Percentiles rank a stretch among this genome's conserved stretches.
Conservation (phyloP, 2,329 filamentous ascomycete genomes). For the Fusarium nisikadoi region DNA sequence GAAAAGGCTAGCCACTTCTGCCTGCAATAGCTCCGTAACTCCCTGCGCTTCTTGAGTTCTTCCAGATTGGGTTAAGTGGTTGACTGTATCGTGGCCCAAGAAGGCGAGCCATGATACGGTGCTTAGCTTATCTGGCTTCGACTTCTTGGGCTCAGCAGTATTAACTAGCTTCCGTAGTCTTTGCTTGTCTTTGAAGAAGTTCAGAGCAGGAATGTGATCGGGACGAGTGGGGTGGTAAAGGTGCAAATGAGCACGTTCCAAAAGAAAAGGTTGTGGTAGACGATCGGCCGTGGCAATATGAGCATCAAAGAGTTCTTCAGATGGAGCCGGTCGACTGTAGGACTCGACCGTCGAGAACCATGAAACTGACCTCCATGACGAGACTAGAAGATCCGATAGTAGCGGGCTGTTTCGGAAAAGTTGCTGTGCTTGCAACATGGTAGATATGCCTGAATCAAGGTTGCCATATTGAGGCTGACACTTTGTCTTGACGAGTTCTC, state of each 20-base stretch:
- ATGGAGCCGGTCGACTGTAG: constrained; percentile 57
- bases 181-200: constrained; percentile 54
- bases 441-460: constrained; percentile 61
- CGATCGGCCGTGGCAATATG: constrained; percentile 61
- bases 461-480: constrained; percentile 53
- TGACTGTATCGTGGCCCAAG: constrained; percentile 60
- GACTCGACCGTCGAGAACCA: constrained; percentile 64
- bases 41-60: constrained; percentile 54
- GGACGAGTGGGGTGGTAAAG: constrained; percentile 66
- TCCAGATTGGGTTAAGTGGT: constrained; percentile 55
- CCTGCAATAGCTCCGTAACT: constrained; percentile 52
- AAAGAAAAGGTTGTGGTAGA: constrained; percentile 49
- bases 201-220: constrained; percentile 58
- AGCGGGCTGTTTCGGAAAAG: constrained; percentile 52
- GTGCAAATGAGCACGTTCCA: constrained; percentile 65
- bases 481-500: constrained; percentile 56
- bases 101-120: constrained; percentile 52
- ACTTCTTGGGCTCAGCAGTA: constrained; percentile 39
- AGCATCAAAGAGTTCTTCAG: constrained; percentile 61
- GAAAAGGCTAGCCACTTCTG: constrained; percentile 49
- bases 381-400: constrained; percentile 52
- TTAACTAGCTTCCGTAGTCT: constrained; percentile 45
- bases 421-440: constrained; percentile 59
- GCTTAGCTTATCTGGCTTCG: constrained; percentile 46
- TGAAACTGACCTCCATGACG: constrained; percentile 60